A percentile compares a stretch with the other conserved stretches of the same genome.
phyloP scores from a whole-genome alignment of 345 rosid species.

The Hypericum perforatum region DNA sequence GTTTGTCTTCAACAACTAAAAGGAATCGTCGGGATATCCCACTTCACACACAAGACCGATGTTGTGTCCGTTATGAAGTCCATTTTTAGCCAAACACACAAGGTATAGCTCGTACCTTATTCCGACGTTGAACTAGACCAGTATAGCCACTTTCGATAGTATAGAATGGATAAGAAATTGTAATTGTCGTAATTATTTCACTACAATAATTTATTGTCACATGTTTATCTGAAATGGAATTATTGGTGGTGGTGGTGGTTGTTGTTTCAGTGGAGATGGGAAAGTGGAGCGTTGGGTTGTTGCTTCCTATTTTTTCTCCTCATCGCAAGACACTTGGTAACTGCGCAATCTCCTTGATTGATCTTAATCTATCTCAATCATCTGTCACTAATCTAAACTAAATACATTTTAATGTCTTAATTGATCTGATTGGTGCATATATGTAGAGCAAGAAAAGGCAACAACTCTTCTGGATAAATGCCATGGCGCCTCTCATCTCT shows the following conservation, averaged over 20 bases:
- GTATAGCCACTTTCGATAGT: too few species aligned
- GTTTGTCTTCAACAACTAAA: constrained; percentile 39
- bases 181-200: too few species aligned
- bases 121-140: too few species aligned
- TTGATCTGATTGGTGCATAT: background rate
- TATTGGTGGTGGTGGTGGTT: constrained; percentile 1
- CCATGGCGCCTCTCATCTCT: constrained; percentile 38
- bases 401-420: background rate
- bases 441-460: constrained; percentile 33
- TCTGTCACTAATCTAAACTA: background rate
- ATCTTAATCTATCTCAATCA: background rate
- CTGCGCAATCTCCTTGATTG: constrained; percentile 1
- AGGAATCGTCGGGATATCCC: constrained; percentile 27
- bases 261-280: constrained; percentile 46
- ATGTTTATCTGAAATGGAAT: background rate
- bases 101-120: constrained; percentile 5
- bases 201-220: background rate
- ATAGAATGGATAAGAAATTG: too few species aligned
- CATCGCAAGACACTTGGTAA: constrained; percentile 30
- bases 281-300: constrained; percentile 31
- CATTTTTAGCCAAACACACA: constrained; percentile 20
- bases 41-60: constrained; percentile 27
- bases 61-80: constrained; percentile 29
- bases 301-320: constrained; percentile 35
- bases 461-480: constrained; percentile 41